These are phyloP conservation scores for Yamadazyma akitaensis DNA, from an alignment of 805 yeast genomes.

Conservation along the genomic window DNA sequence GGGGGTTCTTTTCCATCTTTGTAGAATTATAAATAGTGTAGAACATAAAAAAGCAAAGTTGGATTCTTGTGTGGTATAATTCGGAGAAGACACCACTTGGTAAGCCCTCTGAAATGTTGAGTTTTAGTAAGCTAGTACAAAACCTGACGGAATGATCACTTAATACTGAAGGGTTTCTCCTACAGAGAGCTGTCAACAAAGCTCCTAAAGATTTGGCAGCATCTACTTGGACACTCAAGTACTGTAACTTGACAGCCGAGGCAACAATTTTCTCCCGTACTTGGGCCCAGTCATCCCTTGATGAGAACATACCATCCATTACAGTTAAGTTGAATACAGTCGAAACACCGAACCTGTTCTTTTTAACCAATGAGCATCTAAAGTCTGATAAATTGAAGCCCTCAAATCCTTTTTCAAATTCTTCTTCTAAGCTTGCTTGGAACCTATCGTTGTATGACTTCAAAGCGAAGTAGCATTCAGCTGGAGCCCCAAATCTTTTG, in stretches of 20 bases:
- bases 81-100: slow-evolving; percentile 46
- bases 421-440: slow-evolving; percentile 42
- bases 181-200: slow-evolving; percentile 62
- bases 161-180: slow-evolving; percentile 38
- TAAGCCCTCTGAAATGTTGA: slow-evolving; percentile 50
- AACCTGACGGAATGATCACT: slow-evolving; percentile 20
- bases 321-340: slow-evolving; percentile 57
- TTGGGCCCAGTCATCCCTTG: slow-evolving; percentile 38
- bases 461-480: slow-evolving; percentile 36
- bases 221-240: slow-evolving; percentile 60
- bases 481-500: slow-evolving; percentile 28
- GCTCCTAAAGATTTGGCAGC: slow-evolving; percentile 80
- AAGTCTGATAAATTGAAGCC: slow-evolving; percentile 48
- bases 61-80: slow-evolving; percentile 60
- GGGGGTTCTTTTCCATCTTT: slow-evolving; percentile 26
- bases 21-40: slow-evolving; percentile 36
- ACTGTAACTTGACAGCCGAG: slow-evolving; percentile 63
- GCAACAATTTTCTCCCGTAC: slow-evolving; percentile 49
- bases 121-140: slow-evolving; percentile 49
- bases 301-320: slow-evolving; percentile 58
- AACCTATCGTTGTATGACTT: slow-evolving; percentile 45
- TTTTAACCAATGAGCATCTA: slow-evolving; percentile 41
- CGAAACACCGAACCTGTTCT: slow-evolving; percentile 49
- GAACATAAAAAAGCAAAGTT: slow-evolving; percentile 56
- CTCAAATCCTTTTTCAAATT: slow-evolving; percentile 51